These are phyloP conservation scores for Pelargonium cotyledonis DNA, from an alignment of 441 rosid species.

Conservation along the genomic window DNA sequence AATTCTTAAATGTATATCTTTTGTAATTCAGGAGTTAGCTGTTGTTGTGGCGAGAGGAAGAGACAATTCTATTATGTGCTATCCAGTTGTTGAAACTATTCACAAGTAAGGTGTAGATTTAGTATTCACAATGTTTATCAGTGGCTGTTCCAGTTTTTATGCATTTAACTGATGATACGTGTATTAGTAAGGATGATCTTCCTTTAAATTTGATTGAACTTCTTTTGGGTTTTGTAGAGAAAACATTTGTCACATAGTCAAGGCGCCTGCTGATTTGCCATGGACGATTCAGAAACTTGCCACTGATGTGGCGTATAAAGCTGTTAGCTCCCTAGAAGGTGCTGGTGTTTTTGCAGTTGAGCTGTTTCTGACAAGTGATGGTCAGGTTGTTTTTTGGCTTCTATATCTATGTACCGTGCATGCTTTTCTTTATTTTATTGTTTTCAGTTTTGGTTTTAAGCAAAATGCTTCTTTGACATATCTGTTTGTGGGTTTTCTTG, in stretches of 20 bases:
- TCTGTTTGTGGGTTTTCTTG: slow-evolving; percentile 12
- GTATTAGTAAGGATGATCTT: background rate
- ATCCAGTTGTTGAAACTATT: slow-evolving; percentile 90
- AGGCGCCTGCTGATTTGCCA: slow-evolving; percentile 79
- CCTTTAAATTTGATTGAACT: slow-evolving; percentile 15
- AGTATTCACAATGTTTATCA: slow-evolving; percentile 9
- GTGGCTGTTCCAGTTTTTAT: background rate
- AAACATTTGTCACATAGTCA: slow-evolving; percentile 91
- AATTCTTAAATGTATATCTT: background rate
- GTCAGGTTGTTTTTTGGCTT: slow-evolving; percentile 48
- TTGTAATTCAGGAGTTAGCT: slow-evolving; percentile 57
- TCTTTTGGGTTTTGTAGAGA: slow-evolving; percentile 47
- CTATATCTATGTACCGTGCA: slow-evolving; percentile 4
- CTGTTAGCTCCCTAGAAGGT: slow-evolving; percentile 84
- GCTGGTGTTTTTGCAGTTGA: slow-evolving; percentile 98
- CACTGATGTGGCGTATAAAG: slow-evolving; percentile 66
- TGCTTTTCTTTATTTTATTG: background rate
- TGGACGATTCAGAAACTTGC: slow-evolving; percentile 82
- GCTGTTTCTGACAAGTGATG: slow-evolving; percentile 72
- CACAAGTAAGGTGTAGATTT: slow-evolving; percentile 50
- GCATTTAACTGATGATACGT: background rate
- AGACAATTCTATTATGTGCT: slow-evolving; percentile 75
- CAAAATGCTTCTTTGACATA: slow-evolving; percentile 2
- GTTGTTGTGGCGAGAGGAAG: slow-evolving; percentile 94
- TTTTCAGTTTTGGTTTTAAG: background rate